Base-by-base conservation (phyloP, 2,329 filamentous ascomycete genomes). In the Salinomyces thailandicus region DNA sequence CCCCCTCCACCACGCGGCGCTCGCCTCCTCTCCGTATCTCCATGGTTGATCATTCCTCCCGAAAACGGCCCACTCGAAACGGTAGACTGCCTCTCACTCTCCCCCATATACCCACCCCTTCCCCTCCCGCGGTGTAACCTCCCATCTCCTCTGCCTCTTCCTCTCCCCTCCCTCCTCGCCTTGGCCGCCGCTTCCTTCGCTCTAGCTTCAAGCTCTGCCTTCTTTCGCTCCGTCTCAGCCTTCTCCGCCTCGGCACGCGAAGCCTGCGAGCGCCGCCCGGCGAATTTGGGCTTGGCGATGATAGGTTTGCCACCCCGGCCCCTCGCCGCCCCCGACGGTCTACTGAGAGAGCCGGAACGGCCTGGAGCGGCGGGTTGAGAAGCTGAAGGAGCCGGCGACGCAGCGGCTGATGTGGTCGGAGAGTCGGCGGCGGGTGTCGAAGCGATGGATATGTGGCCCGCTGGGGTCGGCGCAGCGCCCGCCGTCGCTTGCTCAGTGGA, bases 41-140 rank as follows among this genome's bases (percentile, higher is more conserved):
- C 41, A 20, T 33, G 20, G 24, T 51, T 41, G 8, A 54, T 51
- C 26, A 53, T 46, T 5, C 58, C 58, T 24, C 46, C 39, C 15
- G 62, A 61, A 41, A 68, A 67, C 0, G 63, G 62, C 19, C 64
- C 64, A 35, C 59, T 64, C 24, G 59, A 54, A 5, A 55, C 53
- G 14, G 43, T 26, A 2, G 2, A 2, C 22, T 4, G 2, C 20
- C 49, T 46, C 26, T 47, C 50, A 9, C 45, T 42, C 34, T 57
- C 55, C 15, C 58, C 55, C 51, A 62, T 63, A 43, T 61, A 67
- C 5, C 65, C 64, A 42, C 64, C 64, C 49, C 64, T 49, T n/a
- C 51, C 53, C 41, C 54, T 45, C 8, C 48, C 51, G 48, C 51
- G 38, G 57, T 53, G 13, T 48, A 50, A 41, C 51, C 44, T 12